Percentiles rank a stretch among this genome's conserved stretches.
Conservation (phyloP, 306 rosid genomes). For the Quercus wislizeni region DNA sequence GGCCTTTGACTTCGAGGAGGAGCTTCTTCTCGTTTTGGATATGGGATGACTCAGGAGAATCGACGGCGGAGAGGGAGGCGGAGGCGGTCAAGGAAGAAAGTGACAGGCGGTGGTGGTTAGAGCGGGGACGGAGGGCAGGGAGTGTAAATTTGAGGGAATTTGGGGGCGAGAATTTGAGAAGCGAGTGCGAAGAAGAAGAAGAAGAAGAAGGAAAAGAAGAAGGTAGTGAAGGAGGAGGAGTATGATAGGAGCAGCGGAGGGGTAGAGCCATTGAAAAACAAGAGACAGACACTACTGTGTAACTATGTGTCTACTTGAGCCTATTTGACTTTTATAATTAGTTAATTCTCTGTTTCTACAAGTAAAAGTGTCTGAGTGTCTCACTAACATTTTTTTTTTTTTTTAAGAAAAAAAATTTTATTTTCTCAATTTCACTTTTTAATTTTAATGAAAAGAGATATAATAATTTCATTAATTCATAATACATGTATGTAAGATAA, state of each 20-base stretch:
- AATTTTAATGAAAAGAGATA: too few relatives aligned
- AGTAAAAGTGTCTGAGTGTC: too few relatives aligned
- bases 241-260: slow-evolving; percentile 2
- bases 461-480: too few relatives aligned
- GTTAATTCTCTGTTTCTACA: too few relatives aligned
- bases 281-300: too few relatives aligned
- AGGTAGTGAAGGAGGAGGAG: not conserved
- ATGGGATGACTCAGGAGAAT: slow-evolving; percentile 17
- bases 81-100: slow-evolving; percentile 11
- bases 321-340: too few relatives aligned
- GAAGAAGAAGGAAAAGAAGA: slow-evolving; percentile 12
- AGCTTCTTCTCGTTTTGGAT: slow-evolving; percentile 34
- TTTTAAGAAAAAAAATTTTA: too few relatives aligned
- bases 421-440: too few relatives aligned
- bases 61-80: slow-evolving; percentile 35
- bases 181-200: not conserved
- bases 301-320: too few relatives aligned
- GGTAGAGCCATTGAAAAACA: slow-evolving; percentile 4
- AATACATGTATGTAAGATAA: too few relatives aligned
- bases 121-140: slow-evolving; percentile 16
- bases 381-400: too few relatives aligned
- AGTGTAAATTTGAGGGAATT: slow-evolving; percentile 7
- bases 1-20: slow-evolving; percentile 71
- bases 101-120: slow-evolving; percentile 9
- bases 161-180: slow-evolving; percentile 11